phyloP scores from a whole-genome alignment of 2,329 filamentous ascomycete genomes.

The Nannizziopsis barbatae region DNA sequence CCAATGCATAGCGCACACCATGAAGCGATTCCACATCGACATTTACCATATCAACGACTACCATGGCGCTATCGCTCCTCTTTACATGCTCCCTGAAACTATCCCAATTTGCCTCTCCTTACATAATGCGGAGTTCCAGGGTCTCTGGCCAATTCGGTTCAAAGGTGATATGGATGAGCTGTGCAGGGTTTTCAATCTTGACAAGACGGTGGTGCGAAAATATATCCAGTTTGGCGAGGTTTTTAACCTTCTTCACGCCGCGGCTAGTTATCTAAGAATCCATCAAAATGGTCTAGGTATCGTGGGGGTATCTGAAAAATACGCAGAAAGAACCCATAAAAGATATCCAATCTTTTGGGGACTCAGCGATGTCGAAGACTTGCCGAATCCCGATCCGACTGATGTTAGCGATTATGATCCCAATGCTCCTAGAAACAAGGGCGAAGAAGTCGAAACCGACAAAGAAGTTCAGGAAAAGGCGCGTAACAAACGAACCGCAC shows the following conservation, averaged over 20 bases:
- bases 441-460: slow-evolving; percentile 39
- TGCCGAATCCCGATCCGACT: slow-evolving; percentile 56
- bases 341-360: slow-evolving; percentile 61
- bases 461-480: slow-evolving; percentile 44
- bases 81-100: slow-evolving; percentile 53
- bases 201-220: slow-evolving; percentile 44
- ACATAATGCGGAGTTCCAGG: slow-evolving; percentile 60
- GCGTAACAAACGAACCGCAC: slow-evolving; percentile 49
- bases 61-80: slow-evolving; percentile 51
- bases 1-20: slow-evolving; percentile 54
- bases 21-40: slow-evolving; percentile 52
- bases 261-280: slow-evolving; percentile 53
- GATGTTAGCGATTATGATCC: slow-evolving; percentile 43
- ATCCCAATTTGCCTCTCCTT: slow-evolving; percentile 53
- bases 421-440: slow-evolving; percentile 44
- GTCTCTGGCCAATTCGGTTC: slow-evolving; percentile 56
- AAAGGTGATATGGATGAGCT: slow-evolving; percentile 52
- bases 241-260: slow-evolving; percentile 58
- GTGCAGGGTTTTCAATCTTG: slow-evolving; percentile 53
- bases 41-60: slow-evolving; percentile 59
- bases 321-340: slow-evolving; percentile 54
- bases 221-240: slow-evolving; percentile 60
- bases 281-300: slow-evolving; percentile 58
- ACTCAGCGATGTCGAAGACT: slow-evolving; percentile 49
- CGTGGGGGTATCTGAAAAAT: slow-evolving; percentile 57